Base-by-base conservation (phyloP, 345 rosid genomes). In the Populus euphratica region DNA sequence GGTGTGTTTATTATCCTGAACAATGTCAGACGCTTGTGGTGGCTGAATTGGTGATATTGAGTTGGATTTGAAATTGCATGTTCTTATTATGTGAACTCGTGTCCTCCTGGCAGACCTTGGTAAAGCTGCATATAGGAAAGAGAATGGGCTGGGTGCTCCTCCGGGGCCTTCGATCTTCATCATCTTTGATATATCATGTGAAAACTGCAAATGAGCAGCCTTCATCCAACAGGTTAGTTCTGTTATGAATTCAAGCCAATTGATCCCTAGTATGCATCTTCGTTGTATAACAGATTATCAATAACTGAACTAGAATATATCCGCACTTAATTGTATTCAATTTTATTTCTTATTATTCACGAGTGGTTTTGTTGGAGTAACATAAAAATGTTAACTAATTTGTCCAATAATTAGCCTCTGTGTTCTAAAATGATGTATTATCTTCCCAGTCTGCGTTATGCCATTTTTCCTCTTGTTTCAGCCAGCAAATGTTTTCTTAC, bases 101-200 rank as follows among this genome's bases (percentile, higher is more conserved):
- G 23, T 79, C 69, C 62, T 76, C 52, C 61, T 69, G 59, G 76
- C 86, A 85, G 90, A 83, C 73, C 54, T 68, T 83, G 83, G 79
- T 75, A 88, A 81, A 75, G 81, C 80, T 65, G 52, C 77, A 62
- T 75, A 72, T 69, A 80, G 70, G 79, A 78, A 77, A 73, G 90
- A 82, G 76, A 77, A 79, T 74, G 85, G n/a, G 16, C 73, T 76
- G 1, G 80, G 41, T 39, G 75, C 78, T 73, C 74, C 79, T 61
- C 69, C 73, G 29, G 61, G 69, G 52, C 49, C 75, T 23, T 65
- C 25, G 25, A 25, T 25, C 83, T 52, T 76, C 83, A 13, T 47
- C 83, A 33, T 72, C 87, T 10, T 79, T 75, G 69, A 27, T 75
- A 23, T 56, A 12, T 62, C 75, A n/a, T 50, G 50, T 79, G 73